These are phyloP conservation scores for Lophium mytilinum DNA, from an alignment of 495 filamentous ascomycete genomes.

Conservation along the genomic window DNA sequence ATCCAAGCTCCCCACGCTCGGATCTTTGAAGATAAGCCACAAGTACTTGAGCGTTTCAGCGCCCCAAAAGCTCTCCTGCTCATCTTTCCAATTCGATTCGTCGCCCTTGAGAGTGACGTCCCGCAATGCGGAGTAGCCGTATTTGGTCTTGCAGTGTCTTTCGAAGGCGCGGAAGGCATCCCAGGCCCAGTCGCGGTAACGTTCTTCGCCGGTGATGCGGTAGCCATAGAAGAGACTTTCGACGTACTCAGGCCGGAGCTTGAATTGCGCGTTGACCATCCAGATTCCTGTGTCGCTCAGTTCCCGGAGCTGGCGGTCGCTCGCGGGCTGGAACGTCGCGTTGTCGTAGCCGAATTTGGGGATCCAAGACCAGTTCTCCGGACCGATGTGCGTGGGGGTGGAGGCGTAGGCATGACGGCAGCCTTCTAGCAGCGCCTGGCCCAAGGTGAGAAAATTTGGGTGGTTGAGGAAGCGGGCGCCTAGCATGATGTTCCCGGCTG, in stretches of 20 bases:
- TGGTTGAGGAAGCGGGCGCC: conserved; percentile 15
- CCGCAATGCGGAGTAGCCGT: conserved; percentile 30
- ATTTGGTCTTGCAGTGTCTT: conserved; percentile 28
- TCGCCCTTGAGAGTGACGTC: conserved; percentile 27
- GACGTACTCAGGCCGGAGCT: conserved; percentile 29
- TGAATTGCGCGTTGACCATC: conserved; percentile 17
- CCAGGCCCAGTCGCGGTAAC: conserved; percentile 29
- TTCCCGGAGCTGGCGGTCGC: conserved; percentile 5
- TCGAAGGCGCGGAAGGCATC: conserved; percentile 27
- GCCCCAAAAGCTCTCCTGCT: conserved; percentile 25
- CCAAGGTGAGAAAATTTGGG: conserved; percentile 20
- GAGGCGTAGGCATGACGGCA: conserved; percentile 28
- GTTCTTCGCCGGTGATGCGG: conserved; percentile 28
- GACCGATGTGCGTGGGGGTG: conserved; percentile 23
- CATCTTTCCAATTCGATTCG: conserved; percentile 11
- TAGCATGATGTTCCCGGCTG: conserved; percentile 27
- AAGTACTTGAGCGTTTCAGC: conserved; percentile 30
- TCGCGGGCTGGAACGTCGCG: conserved; percentile 14
- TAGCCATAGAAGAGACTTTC: conserved; percentile 31
- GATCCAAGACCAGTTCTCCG: conserved; percentile 25
- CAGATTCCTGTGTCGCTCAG: conserved; percentile 21
- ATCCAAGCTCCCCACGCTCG: conserved; percentile 25
- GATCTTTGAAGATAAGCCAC: conserved; percentile 21
- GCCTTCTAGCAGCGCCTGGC: conserved; percentile 28
- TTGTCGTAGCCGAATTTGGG: conserved; percentile 17